Conservation (phyloP, 805 yeast species). For the Sugiyamaella marilandica region DNA sequence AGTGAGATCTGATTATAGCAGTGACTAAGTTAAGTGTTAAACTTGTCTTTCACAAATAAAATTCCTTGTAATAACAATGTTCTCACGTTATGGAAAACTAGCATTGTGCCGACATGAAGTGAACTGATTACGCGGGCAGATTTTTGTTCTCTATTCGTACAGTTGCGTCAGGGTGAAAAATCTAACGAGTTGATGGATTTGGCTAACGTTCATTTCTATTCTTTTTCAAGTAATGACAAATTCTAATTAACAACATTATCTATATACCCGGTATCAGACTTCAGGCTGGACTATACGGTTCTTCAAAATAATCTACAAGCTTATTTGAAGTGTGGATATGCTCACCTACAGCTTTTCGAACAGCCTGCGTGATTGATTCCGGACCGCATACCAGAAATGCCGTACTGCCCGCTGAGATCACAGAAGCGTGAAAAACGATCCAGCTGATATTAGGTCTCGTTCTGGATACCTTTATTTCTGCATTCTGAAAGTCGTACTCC, state of each 20-base stretch:
- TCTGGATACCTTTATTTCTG: not conserved
- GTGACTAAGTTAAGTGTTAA: too few species aligned
- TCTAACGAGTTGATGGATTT: too few species aligned
- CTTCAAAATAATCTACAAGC: not conserved
- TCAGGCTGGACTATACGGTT: not conserved
- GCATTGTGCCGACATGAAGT: too few species aligned
- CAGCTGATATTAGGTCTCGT: slow-evolving; percentile 2
- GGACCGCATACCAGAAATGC: slow-evolving; percentile 5
- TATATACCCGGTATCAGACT: not conserved
- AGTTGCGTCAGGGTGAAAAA: too few species aligned
- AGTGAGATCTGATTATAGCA: too few species aligned
- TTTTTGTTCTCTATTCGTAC: too few species aligned
- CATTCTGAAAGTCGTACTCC: not conserved
- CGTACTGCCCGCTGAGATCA: not conserved
- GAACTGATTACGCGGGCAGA: too few species aligned
- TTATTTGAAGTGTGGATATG: not conserved
- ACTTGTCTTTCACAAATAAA: too few species aligned
- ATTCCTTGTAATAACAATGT: too few species aligned
- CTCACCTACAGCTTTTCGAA: not conserved
- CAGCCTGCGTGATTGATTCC: not conserved
- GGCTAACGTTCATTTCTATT: too few species aligned
- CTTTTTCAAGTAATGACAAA: not conserved
- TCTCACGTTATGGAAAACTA: too few species aligned
- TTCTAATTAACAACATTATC: not conserved
- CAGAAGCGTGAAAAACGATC: slow-evolving; percentile 4